Evolutionary conservation across 208 protist genomes (phyloP), one percentile per base, ranked within the genome.

Genomic region (Leishmania turanica): DNA sequence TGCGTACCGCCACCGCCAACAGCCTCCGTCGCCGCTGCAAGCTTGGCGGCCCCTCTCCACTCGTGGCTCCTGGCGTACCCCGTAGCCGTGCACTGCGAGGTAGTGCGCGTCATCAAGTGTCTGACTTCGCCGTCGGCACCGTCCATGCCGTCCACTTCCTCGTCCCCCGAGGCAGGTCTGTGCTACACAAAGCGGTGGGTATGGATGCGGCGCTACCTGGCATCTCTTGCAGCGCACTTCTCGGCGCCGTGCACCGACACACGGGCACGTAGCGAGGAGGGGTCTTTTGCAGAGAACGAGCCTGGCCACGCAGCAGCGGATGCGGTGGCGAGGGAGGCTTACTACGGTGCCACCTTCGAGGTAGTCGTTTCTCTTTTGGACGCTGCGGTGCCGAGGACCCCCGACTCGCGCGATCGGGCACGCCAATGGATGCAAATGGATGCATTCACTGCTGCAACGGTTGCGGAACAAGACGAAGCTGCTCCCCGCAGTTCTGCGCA

Each of bases 11-110:
- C 34, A 7, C 27, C 54, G 5, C 7, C 71, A 6, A 37, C 15
- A 34, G 15, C 17, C 27, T 64, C 58, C 13, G 56, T 11, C 27
- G 42, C 70, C 45, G 24, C 47, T n/a, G 40, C 54, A 31, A 1
- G 70, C 17, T 47, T 60, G 58, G 56, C 6, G 11, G 9, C 60
- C 24, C 60, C 71, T 27, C 60, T 45, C 11, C 31, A 31, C 34
- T 60, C 75, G 75, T 84, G 81, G 81, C 45, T 84, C 69, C 17
- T 74, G 70, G 58, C 60, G 47, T 84, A 84, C 34, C 84, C 89
- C 9, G 42, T 77, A 3, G 80, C 86, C 31, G 87, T 90, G 64
- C 89, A 92, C 72, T 90, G 84, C 58, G 87, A 82, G 58, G 75
- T 83, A 19, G 34, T 92, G 3, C 60, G 79, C 27, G 81, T 83